Evolutionary conservation across 2,329 filamentous ascomycete species (phyloP).

Genomic region (Grosmannia clavigera): DNA sequence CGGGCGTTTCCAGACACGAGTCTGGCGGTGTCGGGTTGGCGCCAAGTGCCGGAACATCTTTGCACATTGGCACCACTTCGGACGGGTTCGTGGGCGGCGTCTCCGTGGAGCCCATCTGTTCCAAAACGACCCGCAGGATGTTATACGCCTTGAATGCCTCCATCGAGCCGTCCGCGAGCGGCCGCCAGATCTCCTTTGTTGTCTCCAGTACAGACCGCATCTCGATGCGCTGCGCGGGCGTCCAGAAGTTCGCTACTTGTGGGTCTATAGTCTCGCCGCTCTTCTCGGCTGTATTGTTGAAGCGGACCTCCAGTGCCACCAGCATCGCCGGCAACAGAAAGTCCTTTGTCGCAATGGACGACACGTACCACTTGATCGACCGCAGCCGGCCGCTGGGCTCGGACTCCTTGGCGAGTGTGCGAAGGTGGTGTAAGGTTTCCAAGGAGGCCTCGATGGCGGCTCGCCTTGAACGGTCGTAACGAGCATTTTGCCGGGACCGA

Average conservation of each 20-base stretch:
- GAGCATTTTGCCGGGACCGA: conserved; percentile 63
- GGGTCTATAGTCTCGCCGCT: conserved; percentile 25
- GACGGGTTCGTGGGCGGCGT: not conserved
- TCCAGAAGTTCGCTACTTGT: conserved; percentile 42
- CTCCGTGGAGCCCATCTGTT: conserved; percentile 46
- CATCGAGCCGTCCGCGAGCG: conserved; percentile 63
- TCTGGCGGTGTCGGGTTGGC: conserved; percentile 1
- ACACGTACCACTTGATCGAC: conserved; percentile 66
- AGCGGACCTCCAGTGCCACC: conserved; percentile 70
- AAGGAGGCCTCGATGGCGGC: conserved; percentile 79
- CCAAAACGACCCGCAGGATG: conserved; percentile 72
- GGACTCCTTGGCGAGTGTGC: conserved; percentile 62
- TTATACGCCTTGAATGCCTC: conserved; percentile 81
- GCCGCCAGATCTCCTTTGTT: conserved; percentile 69
- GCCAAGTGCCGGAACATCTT: too few species aligned
- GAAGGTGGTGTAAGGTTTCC: conserved; percentile 66
- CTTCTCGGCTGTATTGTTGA: conserved; percentile 41
- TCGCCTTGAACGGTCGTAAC: conserved; percentile 73
- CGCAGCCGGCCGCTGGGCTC: conserved; percentile 59
- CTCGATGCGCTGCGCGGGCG: conserved; percentile 48
- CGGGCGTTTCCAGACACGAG: conserved; percentile 1
- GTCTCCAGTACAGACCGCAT: conserved; percentile 67
- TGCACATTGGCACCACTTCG: not conserved
- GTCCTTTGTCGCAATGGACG: conserved; percentile 68
- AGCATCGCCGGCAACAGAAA: conserved; percentile 81